Conservation (phyloP, 805 yeast genomes). For the Yueomyces sp. region DNA sequence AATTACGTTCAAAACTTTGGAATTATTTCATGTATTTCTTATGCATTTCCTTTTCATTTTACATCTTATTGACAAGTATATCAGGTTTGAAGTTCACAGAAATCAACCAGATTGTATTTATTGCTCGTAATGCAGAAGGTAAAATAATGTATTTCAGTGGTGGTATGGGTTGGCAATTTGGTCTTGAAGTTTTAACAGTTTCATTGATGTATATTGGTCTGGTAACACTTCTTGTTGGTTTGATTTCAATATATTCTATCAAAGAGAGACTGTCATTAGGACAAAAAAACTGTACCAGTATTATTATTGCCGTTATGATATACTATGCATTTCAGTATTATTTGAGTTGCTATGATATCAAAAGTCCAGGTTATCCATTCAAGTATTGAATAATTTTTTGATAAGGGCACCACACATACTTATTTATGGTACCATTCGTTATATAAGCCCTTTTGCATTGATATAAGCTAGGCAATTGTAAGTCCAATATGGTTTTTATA, state of each 20-base stretch:
- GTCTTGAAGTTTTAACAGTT: constrained; percentile 47
- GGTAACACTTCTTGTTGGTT: constrained; percentile 26
- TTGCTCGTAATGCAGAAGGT: constrained; percentile 39
- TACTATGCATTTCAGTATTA: constrained; percentile 15
- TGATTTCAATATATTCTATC: constrained; percentile 28
- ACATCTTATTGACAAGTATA: constrained; percentile 31
- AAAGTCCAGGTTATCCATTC: constrained; percentile 19
- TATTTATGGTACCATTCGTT: too few relatives aligned
- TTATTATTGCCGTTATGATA: constrained; percentile 1
- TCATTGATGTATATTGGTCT: constrained; percentile 36
- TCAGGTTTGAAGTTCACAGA: constrained; percentile 56
- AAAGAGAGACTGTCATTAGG: background rate
- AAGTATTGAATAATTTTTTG: constrained; percentile 1
- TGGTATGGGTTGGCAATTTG: constrained; percentile 56
- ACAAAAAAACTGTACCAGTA: background rate
- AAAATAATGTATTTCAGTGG: constrained; percentile 48
- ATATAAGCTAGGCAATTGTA: too few relatives aligned
- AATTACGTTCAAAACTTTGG: background rate
- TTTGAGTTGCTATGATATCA: constrained; percentile 15
- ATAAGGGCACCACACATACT: too few relatives aligned
- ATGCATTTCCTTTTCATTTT: constrained; percentile 23
- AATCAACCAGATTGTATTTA: constrained; percentile 48
- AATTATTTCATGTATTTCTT: constrained; percentile 2
- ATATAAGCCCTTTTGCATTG: too few relatives aligned
- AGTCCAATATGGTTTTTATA: too few relatives aligned